These are phyloP conservation scores for Marvania coccoides DNA, from an alignment of 139 green algal genomes.

Conservation along the genomic window DNA sequence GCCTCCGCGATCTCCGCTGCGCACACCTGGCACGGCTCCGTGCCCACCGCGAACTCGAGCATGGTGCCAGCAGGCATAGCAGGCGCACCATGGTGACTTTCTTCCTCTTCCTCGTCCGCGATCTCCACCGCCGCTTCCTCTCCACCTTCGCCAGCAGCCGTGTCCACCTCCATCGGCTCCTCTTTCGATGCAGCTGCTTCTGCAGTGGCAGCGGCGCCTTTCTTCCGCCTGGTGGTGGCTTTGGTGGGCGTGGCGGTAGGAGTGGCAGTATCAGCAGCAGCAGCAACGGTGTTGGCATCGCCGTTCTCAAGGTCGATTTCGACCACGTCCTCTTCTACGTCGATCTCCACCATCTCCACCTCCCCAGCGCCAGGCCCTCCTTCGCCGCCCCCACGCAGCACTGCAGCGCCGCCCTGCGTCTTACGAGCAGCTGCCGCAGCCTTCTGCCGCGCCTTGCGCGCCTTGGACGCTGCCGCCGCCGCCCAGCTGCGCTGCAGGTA, in stretches of 20 bases:
- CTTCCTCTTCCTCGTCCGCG: not conserved
- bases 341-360: not conserved
- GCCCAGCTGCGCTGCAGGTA: slow-evolving; percentile 36
- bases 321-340: too few species aligned
- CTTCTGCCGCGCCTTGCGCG: slow-evolving; percentile 10
- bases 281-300: too few species aligned
- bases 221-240: too few species aligned
- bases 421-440: not conserved
- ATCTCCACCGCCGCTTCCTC: not conserved
- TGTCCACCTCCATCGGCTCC: not conserved
- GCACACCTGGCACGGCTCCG: slow-evolving; percentile 21
- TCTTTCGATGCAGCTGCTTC: too few species aligned
- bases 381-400: not conserved
- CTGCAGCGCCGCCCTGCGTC: not conserved
- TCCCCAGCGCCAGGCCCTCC: not conserved
- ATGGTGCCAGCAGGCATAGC: not conserved
- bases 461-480: slow-evolving; percentile 1
- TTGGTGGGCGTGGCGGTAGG: too few species aligned
- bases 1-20: slow-evolving; percentile 3
- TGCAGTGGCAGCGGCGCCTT: too few species aligned
- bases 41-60: slow-evolving; percentile 8
- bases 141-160: not conserved
- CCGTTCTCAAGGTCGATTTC: too few species aligned
- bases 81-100: not conserved
- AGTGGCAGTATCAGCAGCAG: not conserved